These are phyloP conservation scores for Erythrophleum ivorense DNA, from an alignment of 331 rosid species.

Conservation along the genomic window DNA sequence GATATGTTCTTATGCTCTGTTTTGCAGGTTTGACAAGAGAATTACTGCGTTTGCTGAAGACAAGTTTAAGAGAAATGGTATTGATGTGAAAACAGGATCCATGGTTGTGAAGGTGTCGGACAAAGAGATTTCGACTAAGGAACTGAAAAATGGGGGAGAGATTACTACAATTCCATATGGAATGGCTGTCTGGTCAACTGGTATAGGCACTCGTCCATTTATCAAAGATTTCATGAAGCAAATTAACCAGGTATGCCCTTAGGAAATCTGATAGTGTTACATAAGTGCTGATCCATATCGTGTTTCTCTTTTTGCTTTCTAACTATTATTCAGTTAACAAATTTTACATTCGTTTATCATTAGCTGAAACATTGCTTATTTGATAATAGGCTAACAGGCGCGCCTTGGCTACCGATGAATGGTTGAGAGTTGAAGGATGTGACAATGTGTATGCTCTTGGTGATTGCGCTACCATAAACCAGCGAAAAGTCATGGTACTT, in stretches of 20 bases:
- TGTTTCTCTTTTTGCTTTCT: background rate
- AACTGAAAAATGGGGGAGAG: slow-evolving; percentile 76
- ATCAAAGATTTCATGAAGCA: slow-evolving; percentile 82
- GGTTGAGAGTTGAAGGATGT: slow-evolving; percentile 97
- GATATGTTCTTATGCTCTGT: slow-evolving; percentile 36
- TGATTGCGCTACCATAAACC: slow-evolving; percentile 97
- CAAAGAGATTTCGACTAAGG: slow-evolving; percentile 80
- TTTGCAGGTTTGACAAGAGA: slow-evolving; percentile 92
- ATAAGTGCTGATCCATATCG: slow-evolving; percentile 12
- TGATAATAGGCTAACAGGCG: slow-evolving; percentile 78
- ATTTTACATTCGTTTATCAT: background rate
- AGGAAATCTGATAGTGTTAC: slow-evolving; percentile 30
- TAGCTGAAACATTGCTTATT: slow-evolving; percentile 24
- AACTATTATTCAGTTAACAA: background rate
- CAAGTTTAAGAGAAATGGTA: slow-evolving; percentile 85
- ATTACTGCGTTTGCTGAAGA: slow-evolving; percentile 90
- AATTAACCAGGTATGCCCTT: slow-evolving; percentile 79
- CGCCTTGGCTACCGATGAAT: slow-evolving; percentile 91
- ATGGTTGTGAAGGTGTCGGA: slow-evolving; percentile 89
- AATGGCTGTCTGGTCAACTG: slow-evolving; percentile 99
- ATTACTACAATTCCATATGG: slow-evolving; percentile 77
- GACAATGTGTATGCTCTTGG: slow-evolving; percentile 85
- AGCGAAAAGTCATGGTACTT: slow-evolving; percentile 91
- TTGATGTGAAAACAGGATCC: slow-evolving; percentile 90
- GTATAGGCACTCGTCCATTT: slow-evolving; percentile 92